These are phyloP conservation scores for Backusella sp. DNA, from an alignment of 192 early-diverging fungal species.

Conservation along the genomic window DNA sequence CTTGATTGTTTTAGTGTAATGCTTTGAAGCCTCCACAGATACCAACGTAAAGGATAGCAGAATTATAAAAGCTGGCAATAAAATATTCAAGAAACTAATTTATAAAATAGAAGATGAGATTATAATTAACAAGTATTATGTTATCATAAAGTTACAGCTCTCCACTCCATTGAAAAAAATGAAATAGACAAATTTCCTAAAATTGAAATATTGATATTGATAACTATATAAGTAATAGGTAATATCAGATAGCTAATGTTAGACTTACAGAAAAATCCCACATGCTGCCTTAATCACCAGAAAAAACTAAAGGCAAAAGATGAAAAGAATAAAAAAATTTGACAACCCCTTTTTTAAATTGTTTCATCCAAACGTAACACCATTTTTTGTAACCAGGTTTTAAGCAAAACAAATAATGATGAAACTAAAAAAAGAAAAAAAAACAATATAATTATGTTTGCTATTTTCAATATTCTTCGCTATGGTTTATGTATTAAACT, in stretches of 20 bases:
- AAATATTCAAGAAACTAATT: background rate
- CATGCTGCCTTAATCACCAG: background rate
- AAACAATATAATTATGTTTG: background rate
- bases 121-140: background rate
- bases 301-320: background rate
- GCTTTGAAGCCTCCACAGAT: background rate
- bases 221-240: background rate
- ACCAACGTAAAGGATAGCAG: background rate
- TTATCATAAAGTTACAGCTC: constrained; percentile 52
- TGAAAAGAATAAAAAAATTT: background rate
- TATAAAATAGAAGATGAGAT: background rate
- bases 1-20: background rate
- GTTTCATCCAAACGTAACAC: background rate
- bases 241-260: background rate
- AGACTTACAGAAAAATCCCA: background rate
- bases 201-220: background rate
- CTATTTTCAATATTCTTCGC: background rate
- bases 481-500: background rate
- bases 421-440: background rate
- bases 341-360: background rate
- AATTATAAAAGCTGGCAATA: background rate
- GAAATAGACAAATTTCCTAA: constrained; percentile 24
- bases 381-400: background rate
- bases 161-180: constrained; percentile 49
- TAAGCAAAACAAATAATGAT: background rate